Conservation (phyloP, 345 rosid genomes). For the Gossypium ekmanianum region DNA sequence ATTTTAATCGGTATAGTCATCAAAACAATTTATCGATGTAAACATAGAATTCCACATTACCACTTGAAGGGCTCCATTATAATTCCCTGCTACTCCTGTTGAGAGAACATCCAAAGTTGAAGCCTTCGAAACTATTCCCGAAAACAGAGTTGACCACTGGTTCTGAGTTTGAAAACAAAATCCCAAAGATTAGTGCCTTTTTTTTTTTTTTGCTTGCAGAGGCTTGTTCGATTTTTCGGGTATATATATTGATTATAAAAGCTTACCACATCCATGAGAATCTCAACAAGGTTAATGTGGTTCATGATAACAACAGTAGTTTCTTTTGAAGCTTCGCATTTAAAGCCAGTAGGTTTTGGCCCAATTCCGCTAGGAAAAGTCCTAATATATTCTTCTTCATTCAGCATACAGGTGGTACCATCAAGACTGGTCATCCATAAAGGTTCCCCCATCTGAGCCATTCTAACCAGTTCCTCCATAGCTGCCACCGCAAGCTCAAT, state of each 20-base stretch:
- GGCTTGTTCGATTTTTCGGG: background rate
- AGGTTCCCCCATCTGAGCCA: slow-evolving; percentile 77
- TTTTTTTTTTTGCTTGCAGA: background rate
- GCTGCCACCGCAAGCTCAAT: slow-evolving; percentile 82
- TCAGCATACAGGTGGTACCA: slow-evolving; percentile 38
- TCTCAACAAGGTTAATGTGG: slow-evolving; percentile 57
- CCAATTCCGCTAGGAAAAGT: slow-evolving; percentile 59
- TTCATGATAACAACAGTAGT: slow-evolving; percentile 63
- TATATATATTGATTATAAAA: background rate
- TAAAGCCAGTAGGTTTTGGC: slow-evolving; percentile 56
- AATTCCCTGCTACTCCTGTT: slow-evolving; percentile 65
- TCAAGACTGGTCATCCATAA: slow-evolving; percentile 61
- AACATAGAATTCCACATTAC: slow-evolving; percentile 27
- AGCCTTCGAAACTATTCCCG: slow-evolving; percentile 67
- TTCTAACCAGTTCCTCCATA: slow-evolving; percentile 77
- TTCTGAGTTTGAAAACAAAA: slow-evolving; percentile 37
- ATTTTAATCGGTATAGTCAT: background rate
- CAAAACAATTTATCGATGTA: background rate
- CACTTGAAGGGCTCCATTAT: slow-evolving; percentile 75
- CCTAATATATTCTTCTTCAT: slow-evolving; percentile 64
- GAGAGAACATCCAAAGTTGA: slow-evolving; percentile 57
- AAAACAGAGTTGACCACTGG: slow-evolving; percentile 71
- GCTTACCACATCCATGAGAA: slow-evolving; percentile 77
- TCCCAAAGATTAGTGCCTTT: background rate
- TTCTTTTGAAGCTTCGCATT: slow-evolving; percentile 78